phyloP scores from a whole-genome alignment of 2,329 filamentous ascomycete species.

The Ophiocordyceps camponoti-saundersi region DNA sequence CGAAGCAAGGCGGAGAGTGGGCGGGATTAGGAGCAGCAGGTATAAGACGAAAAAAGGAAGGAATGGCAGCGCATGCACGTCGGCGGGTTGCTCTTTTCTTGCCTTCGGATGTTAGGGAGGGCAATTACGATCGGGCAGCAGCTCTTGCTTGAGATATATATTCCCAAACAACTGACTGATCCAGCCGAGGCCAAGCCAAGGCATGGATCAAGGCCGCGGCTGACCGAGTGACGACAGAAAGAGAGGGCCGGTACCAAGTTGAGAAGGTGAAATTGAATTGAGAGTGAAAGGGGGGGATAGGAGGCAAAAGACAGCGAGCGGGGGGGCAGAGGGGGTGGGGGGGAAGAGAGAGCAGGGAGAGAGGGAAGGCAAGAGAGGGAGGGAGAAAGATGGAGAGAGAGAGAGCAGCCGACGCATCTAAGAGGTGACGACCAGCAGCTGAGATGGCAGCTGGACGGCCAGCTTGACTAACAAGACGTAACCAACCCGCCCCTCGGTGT shows the following conservation, averaged over 20 bases:
- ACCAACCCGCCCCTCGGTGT: neutral
- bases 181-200: neutral
- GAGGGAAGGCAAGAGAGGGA: neutral
- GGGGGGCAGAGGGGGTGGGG: neutral
- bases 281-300: neutral
- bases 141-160: neutral
- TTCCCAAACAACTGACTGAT: neutral
- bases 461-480: neutral
- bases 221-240: neutral
- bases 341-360: neutral
- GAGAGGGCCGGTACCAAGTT: neutral
- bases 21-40: neutral
- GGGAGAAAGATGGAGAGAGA: neutral
- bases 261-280: too few relatives aligned
- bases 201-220: neutral
- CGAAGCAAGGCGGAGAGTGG: neutral
- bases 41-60: neutral
- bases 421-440: neutral
- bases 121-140: neutral
- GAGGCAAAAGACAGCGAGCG: neutral
- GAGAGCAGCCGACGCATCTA: neutral
- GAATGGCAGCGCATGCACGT: neutral
- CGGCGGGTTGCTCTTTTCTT: neutral
- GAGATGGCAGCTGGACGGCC: neutral
- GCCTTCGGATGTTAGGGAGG: neutral